Conservation (phyloP, 176 grass and related monocot species). For the Aegilops umbellulata region DNA sequence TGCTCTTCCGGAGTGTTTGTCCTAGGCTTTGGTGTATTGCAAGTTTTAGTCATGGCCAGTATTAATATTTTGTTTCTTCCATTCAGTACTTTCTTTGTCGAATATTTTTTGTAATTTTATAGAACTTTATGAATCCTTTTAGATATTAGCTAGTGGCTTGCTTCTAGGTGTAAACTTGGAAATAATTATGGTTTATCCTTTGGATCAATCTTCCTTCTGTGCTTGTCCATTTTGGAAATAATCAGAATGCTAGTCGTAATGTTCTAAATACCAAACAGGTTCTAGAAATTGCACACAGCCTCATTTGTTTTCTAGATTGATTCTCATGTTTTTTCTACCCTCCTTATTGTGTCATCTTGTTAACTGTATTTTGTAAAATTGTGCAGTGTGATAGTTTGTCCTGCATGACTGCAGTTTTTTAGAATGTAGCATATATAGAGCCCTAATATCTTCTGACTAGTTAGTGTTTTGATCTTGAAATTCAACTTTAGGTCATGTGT, state of each 20-base stretch:
- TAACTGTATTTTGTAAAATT: neutral
- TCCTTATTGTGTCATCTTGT: neutral
- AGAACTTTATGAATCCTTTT: neutral
- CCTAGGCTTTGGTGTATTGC: neutral
- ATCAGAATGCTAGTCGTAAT: neutral
- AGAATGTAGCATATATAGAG: constrained; percentile 8
- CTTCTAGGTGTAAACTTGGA: neutral
- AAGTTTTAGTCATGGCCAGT: neutral
- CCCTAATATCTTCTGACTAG: neutral
- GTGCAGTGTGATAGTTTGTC: neutral
- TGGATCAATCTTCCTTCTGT: neutral
- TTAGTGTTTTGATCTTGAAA: constrained; percentile 3
- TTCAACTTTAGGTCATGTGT: constrained; percentile 12
- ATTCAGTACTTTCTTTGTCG: neutral
- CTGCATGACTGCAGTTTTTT: constrained; percentile 9
- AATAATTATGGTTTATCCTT: neutral
- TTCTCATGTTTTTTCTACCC: constrained; percentile 1
- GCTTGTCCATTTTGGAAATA: neutral
- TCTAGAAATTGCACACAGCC: neutral
- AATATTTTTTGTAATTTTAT: constrained; percentile 1
- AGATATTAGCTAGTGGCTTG: constrained; percentile 3
- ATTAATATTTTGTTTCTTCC: constrained; percentile 15
- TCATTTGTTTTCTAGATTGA: neutral
- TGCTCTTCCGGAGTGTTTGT: neutral
- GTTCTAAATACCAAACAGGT: neutral